Evolutionary conservation across 148 eudicot genomes (phyloP).

Genomic region (Rhododendron griersonianum): DNA sequence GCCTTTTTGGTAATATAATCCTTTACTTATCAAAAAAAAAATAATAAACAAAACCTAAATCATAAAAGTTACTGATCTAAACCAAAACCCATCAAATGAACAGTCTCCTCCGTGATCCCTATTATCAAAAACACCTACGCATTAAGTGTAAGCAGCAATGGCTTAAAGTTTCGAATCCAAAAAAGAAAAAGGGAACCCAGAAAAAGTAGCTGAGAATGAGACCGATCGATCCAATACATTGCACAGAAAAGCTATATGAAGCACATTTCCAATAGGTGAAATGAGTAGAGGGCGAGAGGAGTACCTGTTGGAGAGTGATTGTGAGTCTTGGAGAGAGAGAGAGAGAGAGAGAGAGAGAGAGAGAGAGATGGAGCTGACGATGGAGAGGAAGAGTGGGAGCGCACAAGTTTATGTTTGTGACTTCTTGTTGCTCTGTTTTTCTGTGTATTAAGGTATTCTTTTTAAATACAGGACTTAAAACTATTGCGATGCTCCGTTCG

Average conservation of each 20-base stretch:
- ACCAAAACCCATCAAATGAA: not conserved
- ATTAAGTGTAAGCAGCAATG: not conserved
- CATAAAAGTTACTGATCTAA: constrained; percentile 1
- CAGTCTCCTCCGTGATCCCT: not conserved
- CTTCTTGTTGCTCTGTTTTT: too few species aligned
- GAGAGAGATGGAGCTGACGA: not conserved
- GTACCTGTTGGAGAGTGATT: constrained; percentile 8
- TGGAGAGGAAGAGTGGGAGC: not conserved
- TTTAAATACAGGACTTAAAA: too few species aligned
- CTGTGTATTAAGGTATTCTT: too few species aligned
- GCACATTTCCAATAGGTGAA: not conserved
- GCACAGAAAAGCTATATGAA: not conserved
- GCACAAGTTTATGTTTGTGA: not conserved
- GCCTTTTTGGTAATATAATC: too few species aligned
- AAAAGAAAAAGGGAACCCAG: not conserved
- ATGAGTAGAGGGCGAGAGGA: not conserved
- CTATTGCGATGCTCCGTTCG: too few species aligned
- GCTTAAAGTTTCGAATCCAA: not conserved
- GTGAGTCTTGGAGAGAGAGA: not conserved
- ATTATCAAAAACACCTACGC: not conserved
- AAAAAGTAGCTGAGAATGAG: not conserved
- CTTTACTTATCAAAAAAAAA: too few species aligned
- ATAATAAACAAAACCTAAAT: constrained; percentile 4
- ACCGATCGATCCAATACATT: constrained; percentile 2
- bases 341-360: too few species aligned